Evolutionary conservation across 371 early-diverging fungal species (phyloP).

Genomic region (Circinella minor): DNA sequence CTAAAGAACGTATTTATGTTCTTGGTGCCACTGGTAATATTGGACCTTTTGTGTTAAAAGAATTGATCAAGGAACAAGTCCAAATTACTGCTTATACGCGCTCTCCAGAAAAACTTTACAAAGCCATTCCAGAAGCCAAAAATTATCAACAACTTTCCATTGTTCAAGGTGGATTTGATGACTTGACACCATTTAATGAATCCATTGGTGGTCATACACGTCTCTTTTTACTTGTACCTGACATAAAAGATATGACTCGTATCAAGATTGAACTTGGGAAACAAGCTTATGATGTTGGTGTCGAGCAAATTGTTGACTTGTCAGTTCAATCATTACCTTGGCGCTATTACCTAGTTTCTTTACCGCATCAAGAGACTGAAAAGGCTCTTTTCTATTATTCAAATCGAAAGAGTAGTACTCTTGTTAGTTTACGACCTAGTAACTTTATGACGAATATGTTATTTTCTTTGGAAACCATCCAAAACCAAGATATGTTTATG

Average conservation of each 20-base stretch:
- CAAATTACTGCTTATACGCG: slow-evolving; percentile 25
- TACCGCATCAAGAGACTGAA: slow-evolving; percentile 24
- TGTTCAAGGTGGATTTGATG: slow-evolving; percentile 22
- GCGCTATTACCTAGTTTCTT: slow-evolving; percentile 20
- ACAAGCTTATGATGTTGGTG: slow-evolving; percentile 22
- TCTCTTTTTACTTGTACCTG: slow-evolving; percentile 17
- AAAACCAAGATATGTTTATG: slow-evolving; percentile 4
- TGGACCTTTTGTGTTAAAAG: slow-evolving; percentile 23
- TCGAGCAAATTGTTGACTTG: slow-evolving; percentile 22
- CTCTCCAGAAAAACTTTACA: slow-evolving; percentile 21
- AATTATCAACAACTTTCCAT: not conserved
- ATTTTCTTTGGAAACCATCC: not conserved
- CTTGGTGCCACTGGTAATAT: slow-evolving; percentile 39
- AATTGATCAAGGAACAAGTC: slow-evolving; percentile 15
- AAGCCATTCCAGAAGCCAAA: not conserved
- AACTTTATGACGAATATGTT: no score
- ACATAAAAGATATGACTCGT: slow-evolving; percentile 1
- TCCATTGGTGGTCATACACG: slow-evolving; percentile 23
- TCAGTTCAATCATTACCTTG: slow-evolving; percentile 5
- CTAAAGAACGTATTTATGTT: slow-evolving; percentile 19
- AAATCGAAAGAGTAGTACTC: no score
- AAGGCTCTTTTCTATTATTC: no score
- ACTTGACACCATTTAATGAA: slow-evolving; percentile 13
- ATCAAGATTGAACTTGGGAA: slow-evolving; percentile 1
- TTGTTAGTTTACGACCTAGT: no score